Evolutionary conservation across 176 grass and related monocot species (phyloP).

Genomic region (Zoysia pacifica): DNA sequence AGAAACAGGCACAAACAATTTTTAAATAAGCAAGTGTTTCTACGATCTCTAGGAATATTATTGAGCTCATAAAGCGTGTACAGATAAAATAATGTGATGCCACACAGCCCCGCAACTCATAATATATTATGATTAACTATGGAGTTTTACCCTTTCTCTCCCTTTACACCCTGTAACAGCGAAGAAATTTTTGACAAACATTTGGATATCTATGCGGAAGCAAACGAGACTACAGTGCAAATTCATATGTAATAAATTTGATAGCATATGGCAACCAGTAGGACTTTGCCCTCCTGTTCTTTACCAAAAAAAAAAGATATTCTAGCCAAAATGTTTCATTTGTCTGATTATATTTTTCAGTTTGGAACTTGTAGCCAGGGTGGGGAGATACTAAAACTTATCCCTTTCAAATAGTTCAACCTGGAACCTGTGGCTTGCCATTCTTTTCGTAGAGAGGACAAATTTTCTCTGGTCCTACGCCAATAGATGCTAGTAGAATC

Average conservation of each 20-base stretch:
- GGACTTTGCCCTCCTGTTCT: neutral
- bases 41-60: conserved; percentile 36
- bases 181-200: conserved; percentile 19
- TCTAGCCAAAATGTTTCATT: neutral
- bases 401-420: conserved; percentile 38
- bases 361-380: conserved; percentile 18
- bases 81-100: neutral
- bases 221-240: conserved; percentile 5
- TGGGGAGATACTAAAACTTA: conserved; percentile 36
- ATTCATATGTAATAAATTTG: neutral
- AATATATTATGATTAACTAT: conserved; percentile 5
- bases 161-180: neutral
- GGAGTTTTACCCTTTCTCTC: neutral
- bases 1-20: conserved; percentile 32
- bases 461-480: conserved; percentile 36
- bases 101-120: conserved; percentile 16
- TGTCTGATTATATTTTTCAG: neutral
- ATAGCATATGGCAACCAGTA: neutral
- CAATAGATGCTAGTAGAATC: conserved; percentile 43
- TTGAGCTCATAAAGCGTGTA: conserved; percentile 43
- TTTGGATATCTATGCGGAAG: neutral
- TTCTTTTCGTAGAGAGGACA: conserved; percentile 25
- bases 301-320: neutral
- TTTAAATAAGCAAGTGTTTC: conserved; percentile 44
- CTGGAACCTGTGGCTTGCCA: conserved; percentile 35